Evolutionary conservation across 2,329 filamentous ascomycete species (phyloP), one percentile per base, ranked within the genome.

Genomic region (Fusarium aywerte): DNA sequence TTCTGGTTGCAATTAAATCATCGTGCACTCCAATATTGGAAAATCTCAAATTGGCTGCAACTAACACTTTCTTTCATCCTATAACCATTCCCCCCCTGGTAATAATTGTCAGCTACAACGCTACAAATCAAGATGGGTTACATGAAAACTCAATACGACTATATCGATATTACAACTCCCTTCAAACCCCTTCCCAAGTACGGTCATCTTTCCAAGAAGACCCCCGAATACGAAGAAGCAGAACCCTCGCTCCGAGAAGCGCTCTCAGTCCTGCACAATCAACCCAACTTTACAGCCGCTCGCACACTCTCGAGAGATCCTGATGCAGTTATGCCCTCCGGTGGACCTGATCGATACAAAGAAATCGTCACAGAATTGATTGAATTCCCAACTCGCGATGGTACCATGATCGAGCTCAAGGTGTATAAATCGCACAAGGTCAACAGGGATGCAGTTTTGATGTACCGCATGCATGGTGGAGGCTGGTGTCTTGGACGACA

Each of bases 391-490:
- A 51, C 66, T 7, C 62, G 71, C 0, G 71, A 73, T 39, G 69
- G 71, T 0, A 31, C 23, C 3, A 15, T 40, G 32, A 25, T 73
- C 4, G 70, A 71, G 40, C 48, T 73, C 6, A 70, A 70, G 31
- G 27, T 73, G 0, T 73, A 73, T 25, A 68, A 51, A 21, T 68
- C 66, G 0, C 53, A 25, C 0, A 59, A 61, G 5, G 61, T 63
- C 1, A 32, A 40, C 0, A 18, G 20, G 0, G 39, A 67, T 27
- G 72, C 70, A 6, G 52, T 62, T 16, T 21, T 74, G 3, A 72
- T 73, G 69, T 65, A 68, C 31, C 58, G 65, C 4, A 73, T 74
- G 56, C 72, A 74, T 10, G 72, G 72, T 7, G 5, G 43, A 58
- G 70, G 71, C 13, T 72, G 69, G 69, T 57, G 40, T 23, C 44